These are phyloP conservation scores for Aspergillus ustus DNA, from an alignment of 2,329 filamentous ascomycete species.

Conservation along the genomic window DNA sequence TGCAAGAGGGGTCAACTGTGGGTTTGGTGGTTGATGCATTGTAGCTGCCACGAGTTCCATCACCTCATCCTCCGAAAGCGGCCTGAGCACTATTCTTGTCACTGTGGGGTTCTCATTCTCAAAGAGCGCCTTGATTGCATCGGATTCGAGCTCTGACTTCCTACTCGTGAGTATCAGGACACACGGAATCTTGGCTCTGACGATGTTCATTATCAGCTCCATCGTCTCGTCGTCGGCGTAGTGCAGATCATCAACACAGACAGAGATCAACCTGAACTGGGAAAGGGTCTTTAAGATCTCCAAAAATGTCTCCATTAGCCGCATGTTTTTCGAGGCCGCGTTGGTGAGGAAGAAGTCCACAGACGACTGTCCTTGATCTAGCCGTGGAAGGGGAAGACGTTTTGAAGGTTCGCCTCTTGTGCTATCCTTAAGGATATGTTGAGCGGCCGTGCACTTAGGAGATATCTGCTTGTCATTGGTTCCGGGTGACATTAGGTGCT, in stretches of 20 bases:
- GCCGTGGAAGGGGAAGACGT: constrained; percentile 36
- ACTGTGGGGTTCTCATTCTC: constrained; percentile 59
- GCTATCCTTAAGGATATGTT: constrained; percentile 38
- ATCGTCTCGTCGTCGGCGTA: constrained; percentile 87
- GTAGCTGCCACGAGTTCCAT: constrained; percentile 81
- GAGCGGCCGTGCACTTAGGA: constrained; percentile 32
- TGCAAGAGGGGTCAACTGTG: constrained; percentile 76
- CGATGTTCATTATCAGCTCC: constrained; percentile 80
- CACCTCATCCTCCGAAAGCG: constrained; percentile 79
- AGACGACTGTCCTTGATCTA: constrained; percentile 43
- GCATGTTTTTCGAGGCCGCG: constrained; percentile 58
- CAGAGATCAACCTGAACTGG: constrained; percentile 82
- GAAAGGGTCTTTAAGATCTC: constrained; percentile 84
- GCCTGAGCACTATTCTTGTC: constrained; percentile 72
- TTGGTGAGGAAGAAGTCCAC: constrained; percentile 46
- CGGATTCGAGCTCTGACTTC: constrained; percentile 66
- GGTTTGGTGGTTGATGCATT: constrained; percentile 69
- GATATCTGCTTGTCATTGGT: constrained; percentile 41
- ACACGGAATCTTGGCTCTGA: constrained; percentile 77
- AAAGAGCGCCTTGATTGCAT: constrained; percentile 44
- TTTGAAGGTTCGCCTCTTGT: constrained; percentile 37
- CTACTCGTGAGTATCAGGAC: constrained; percentile 79
- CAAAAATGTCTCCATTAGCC: constrained; percentile 84
- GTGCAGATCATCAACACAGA: constrained; percentile 87
- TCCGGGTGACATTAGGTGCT: constrained; percentile 62